Evolutionary conservation across 2,329 filamentous ascomycete genomes (phyloP).

Genomic region (Lachnellula cervina): DNA sequence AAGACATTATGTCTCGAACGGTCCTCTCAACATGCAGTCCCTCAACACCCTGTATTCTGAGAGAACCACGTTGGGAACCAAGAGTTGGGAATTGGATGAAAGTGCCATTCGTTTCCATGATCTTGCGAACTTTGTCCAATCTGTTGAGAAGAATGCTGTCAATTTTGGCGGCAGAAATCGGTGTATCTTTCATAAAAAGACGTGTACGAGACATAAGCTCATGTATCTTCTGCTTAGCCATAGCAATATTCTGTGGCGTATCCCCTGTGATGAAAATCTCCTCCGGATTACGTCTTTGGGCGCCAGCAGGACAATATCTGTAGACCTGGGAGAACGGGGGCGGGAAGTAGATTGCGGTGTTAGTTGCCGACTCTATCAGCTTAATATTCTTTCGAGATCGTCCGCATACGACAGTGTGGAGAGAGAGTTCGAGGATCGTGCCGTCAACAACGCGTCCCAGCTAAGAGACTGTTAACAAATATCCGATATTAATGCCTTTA

Average conservation of each 20-base stretch:
- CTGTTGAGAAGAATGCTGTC: slow-evolving; percentile 89
- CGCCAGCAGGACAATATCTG: slow-evolving; percentile 79
- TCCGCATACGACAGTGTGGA: slow-evolving; percentile 89
- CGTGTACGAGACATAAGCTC: slow-evolving; percentile 78
- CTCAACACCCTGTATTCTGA: slow-evolving; percentile 89
- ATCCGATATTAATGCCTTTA: background rate
- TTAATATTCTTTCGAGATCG: slow-evolving; percentile 97
- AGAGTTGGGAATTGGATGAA: slow-evolving; percentile 89
- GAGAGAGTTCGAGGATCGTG: slow-evolving; percentile 75
- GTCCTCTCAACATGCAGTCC: slow-evolving; percentile 92
- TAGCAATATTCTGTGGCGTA: slow-evolving; percentile 73
- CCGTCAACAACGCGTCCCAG: slow-evolving; percentile 71
- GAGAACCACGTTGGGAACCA: slow-evolving; percentile 75
- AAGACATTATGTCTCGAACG: slow-evolving; percentile 89
- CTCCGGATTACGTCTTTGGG: slow-evolving; percentile 74
- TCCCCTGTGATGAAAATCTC: slow-evolving; percentile 96
- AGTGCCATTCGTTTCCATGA: slow-evolving; percentile 93
- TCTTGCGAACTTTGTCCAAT: slow-evolving; percentile 94
- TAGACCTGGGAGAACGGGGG: slow-evolving; percentile 90
- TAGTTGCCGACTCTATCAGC: slow-evolving; percentile 89
- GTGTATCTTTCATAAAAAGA: slow-evolving; percentile 85
- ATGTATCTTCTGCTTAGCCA: slow-evolving; percentile 86
- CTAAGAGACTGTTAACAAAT: slow-evolving; percentile 35
- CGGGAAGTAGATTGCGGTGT: slow-evolving; percentile 97
- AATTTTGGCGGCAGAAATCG: slow-evolving; percentile 85